Evolutionary conservation across 2,329 filamentous ascomycete genomes (phyloP).

Genomic region (Colletotrichum sp.): DNA sequence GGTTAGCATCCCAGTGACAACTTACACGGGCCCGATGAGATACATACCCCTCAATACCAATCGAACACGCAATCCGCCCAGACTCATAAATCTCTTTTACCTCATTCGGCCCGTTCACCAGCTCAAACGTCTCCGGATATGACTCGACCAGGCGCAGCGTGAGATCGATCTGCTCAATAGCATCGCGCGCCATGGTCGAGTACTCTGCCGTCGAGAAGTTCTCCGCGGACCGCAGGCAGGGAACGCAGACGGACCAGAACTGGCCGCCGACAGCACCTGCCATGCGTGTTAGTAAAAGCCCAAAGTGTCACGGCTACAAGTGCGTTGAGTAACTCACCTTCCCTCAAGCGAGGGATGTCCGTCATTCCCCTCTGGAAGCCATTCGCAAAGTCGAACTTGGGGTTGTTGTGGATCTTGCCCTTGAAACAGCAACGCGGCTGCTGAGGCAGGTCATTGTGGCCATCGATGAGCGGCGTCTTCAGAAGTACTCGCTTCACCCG

Average conservation of each 20-base stretch:
- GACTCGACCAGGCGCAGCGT: constrained; percentile 27
- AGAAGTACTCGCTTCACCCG: constrained; percentile 31
- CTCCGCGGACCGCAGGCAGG: constrained; percentile 26
- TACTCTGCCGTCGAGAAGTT: constrained; percentile 27
- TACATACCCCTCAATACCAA: constrained; percentile 36
- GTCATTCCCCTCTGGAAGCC: constrained; percentile 37
- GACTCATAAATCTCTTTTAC: constrained; percentile 30
- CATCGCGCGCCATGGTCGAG: constrained; percentile 25
- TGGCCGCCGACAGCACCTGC: constrained; percentile 29
- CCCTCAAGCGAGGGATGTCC: constrained; percentile 29
- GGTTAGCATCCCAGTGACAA: not conserved
- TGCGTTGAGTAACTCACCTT: constrained; percentile 7
- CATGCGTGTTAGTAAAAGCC: not conserved
- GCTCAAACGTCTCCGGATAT: constrained; percentile 26
- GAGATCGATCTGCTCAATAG: constrained; percentile 27
- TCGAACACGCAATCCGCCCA: constrained; percentile 36
- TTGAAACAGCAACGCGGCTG: constrained; percentile 29
- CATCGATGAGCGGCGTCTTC: constrained; percentile 35
- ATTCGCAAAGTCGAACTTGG: constrained; percentile 35
- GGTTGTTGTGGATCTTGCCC: constrained; percentile 35
- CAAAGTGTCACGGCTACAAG: no score
- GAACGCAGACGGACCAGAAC: constrained; percentile 35
- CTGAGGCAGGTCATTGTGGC: constrained; percentile 39
- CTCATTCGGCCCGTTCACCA: constrained; percentile 29
- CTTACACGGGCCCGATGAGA: not conserved